Percentiles rank a stretch among this genome's conserved stretches.
Evolutionary conservation across 176 grass and related monocot species (phyloP).

Genomic region (Cenchrus americanus): DNA sequence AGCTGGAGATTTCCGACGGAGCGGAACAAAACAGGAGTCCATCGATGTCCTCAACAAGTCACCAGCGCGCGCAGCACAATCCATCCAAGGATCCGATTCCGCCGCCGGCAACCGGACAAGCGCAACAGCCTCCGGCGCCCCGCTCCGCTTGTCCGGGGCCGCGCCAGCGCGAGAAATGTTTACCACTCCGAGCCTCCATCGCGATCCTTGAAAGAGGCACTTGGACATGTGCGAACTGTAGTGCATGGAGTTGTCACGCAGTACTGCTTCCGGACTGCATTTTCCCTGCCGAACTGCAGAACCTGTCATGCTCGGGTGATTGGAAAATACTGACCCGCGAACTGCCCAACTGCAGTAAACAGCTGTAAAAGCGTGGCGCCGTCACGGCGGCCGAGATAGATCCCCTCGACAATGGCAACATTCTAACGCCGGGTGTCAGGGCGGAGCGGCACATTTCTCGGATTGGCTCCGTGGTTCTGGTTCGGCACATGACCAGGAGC

Average conservation of each 20-base stretch:
- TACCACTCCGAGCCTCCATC: not conserved
- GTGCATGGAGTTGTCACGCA: too few relatives aligned
- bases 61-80: too few relatives aligned
- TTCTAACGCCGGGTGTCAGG: not conserved
- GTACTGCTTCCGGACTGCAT: not conserved
- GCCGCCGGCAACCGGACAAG: slow-evolving; percentile 29
- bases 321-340: not conserved
- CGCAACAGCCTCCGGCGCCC: not conserved
- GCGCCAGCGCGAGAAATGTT: not conserved
- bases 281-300: not conserved
- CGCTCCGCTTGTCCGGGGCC: not conserved
- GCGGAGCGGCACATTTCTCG: not conserved
- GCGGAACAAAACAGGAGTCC: not conserved
- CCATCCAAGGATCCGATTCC: not conserved
- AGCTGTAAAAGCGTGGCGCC: slow-evolving; percentile 38
- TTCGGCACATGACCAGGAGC: not conserved
- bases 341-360: not conserved
- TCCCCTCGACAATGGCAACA: slow-evolving; percentile 25
- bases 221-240: not conserved
- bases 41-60: too few relatives aligned
- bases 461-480: not conserved
- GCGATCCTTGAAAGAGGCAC: not conserved
- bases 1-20: not conserved
- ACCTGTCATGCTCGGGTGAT: not conserved
- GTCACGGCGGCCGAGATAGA: slow-evolving; percentile 8